Percentiles rank a stretch among this genome's conserved stretches.
phyloP scores from a whole-genome alignment of 1,284 basidiomycete species.

The Cryptococcus deneoformans region DNA sequence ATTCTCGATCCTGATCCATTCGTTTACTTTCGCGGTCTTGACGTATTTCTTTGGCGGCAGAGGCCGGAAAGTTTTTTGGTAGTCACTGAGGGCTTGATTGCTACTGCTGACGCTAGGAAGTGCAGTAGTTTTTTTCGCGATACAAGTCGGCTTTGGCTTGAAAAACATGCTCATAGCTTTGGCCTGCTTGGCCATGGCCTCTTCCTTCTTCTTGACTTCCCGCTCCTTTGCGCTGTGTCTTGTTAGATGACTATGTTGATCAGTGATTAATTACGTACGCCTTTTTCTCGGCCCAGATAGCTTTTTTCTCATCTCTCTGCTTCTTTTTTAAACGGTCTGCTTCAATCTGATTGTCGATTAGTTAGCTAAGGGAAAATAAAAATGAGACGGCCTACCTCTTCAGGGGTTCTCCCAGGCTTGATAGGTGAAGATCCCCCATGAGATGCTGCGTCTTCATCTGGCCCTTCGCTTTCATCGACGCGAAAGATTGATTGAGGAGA shows the following conservation, averaged over 20 bases:
- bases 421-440: constrained; percentile 21
- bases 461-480: neutral
- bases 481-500: neutral
- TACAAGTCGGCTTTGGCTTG: constrained; percentile 18
- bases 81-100: constrained; percentile 6
- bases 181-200: constrained; percentile 30
- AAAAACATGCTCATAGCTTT: constrained; percentile 35
- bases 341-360: constrained; percentile 17
- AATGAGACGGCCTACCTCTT: constrained; percentile 30
- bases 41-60: constrained; percentile 11
- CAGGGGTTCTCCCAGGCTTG: constrained; percentile 33
- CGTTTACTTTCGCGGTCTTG: constrained; percentile 11
- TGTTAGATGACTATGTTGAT: neutral
- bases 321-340: constrained; percentile 28
- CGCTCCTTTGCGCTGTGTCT: constrained; percentile 30
- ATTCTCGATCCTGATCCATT: constrained; percentile 3
- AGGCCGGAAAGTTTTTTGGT: constrained; percentile 8
- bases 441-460: neutral
- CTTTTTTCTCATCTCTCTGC: constrained; percentile 25
- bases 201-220: constrained; percentile 32
- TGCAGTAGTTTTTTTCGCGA: neutral
- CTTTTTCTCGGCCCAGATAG: constrained; percentile 24
- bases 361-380: too few species aligned
- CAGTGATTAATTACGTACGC: constrained; percentile 19
- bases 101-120: neutral